Evolutionary conservation across 2,329 filamentous ascomycete genomes (phyloP).

Genomic region (Thelonectria blattea): DNA sequence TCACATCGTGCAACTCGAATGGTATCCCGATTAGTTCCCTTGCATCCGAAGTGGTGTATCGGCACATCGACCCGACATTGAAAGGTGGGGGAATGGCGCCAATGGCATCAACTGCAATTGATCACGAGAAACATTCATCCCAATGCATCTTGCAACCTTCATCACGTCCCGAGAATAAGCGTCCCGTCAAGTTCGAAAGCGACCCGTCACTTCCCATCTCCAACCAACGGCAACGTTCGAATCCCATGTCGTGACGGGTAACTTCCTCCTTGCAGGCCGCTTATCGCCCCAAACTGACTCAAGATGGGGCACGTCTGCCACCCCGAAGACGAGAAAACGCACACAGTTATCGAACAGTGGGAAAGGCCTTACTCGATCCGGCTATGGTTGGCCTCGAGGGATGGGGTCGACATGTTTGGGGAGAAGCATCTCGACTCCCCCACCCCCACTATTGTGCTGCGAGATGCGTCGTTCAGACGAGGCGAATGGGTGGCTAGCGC

Average conservation of each 20-base stretch:
- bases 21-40: too few relatives aligned
- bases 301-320: slow-evolving; percentile 8
- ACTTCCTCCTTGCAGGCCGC: background rate
- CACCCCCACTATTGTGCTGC: slow-evolving; percentile 17
- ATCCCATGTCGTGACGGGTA: background rate
- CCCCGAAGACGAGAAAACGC: background rate
- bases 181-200: background rate
- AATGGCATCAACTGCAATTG: too few relatives aligned
- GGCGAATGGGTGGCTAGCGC: background rate
- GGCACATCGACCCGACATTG: too few relatives aligned
- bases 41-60: too few relatives aligned
- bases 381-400: background rate
- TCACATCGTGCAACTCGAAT: too few relatives aligned
- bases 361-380: slow-evolving; percentile 5
- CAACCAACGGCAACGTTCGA: background rate
- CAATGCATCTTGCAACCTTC: background rate
- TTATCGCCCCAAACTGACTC: slow-evolving; percentile 9
- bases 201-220: background rate
- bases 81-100: too few relatives aligned
- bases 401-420: slow-evolving; percentile 11
- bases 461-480: background rate
- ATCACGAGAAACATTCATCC: too few relatives aligned
- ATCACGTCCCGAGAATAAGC: background rate
- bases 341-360: background rate
- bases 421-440: slow-evolving; percentile 2